phyloP scores from a whole-genome alignment of 2,329 filamentous ascomycete species.

The Aspergillus pseudotamarii region DNA sequence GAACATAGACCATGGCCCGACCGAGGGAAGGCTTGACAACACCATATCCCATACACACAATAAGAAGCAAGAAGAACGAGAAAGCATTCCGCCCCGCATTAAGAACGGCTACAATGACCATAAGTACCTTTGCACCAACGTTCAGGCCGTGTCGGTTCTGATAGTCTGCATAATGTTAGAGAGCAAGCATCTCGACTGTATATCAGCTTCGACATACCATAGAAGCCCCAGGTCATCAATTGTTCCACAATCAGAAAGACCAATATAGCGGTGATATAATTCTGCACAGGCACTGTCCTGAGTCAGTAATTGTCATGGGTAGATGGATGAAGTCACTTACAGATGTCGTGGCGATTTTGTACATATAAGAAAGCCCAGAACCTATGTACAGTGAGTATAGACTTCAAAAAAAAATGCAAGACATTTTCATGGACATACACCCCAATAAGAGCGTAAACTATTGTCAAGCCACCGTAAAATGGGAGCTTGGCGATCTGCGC shows the following conservation, averaged over 20 bases:
- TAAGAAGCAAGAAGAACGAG: constrained; percentile 95
- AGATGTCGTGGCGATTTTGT: constrained; percentile 88
- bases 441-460: constrained; percentile 86
- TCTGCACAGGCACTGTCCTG: constrained; percentile 80
- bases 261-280: constrained; percentile 97
- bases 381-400: constrained; percentile 43
- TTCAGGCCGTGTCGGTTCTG: constrained; percentile 89
- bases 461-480: constrained; percentile 92
- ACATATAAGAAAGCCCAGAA: constrained; percentile 97
- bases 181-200: neutral
- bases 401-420: neutral
- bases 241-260: constrained; percentile 94
- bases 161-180: constrained; percentile 67
- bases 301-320: constrained; percentile 32
- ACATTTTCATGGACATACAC: constrained; percentile 50
- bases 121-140: constrained; percentile 77
- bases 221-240: constrained; percentile 98
- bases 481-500: constrained; percentile 96
- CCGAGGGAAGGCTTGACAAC: constrained; percentile 94
- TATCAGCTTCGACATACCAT: constrained; percentile 60
- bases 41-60: constrained; percentile 99
- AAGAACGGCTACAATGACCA: constrained; percentile 88
- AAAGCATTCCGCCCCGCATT: constrained; percentile 96
- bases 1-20: constrained; percentile 90
- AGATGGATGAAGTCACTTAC: constrained; percentile 49